Percentiles rank a stretch among this genome's conserved stretches.
phyloP scores from a whole-genome alignment of 2,329 filamentous ascomycete species.

The Ophiognomonia clavigignenti-juglandacearum region DNA sequence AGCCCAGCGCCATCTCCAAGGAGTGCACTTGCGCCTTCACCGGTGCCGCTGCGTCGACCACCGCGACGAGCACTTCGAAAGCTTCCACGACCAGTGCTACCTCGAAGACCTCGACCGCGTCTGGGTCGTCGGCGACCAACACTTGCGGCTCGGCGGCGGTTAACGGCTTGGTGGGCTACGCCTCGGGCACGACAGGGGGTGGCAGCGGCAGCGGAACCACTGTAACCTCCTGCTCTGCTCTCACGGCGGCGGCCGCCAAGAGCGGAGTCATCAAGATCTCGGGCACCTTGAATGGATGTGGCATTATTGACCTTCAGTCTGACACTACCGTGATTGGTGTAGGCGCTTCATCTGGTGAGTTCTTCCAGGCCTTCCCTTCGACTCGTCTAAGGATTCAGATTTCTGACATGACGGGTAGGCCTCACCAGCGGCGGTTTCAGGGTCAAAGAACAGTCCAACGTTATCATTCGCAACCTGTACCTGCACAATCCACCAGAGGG shows the following conservation, averaged over 20 bases:
- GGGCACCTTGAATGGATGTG: slow-evolving; percentile 36
- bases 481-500: slow-evolving; percentile 42
- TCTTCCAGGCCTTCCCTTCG: neutral
- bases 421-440: slow-evolving; percentile 42
- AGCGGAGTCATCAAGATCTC: slow-evolving; percentile 41
- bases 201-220: slow-evolving; percentile 38
- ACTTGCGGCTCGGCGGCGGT: slow-evolving; percentile 17
- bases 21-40: too few relatives aligned
- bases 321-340: slow-evolving; percentile 49
- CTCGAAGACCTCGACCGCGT: too few relatives aligned
- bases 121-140: slow-evolving; percentile 17
- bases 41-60: too few relatives aligned
- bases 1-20: too few relatives aligned
- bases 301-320: slow-evolving; percentile 38
- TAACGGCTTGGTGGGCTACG: slow-evolving; percentile 28
- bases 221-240: slow-evolving; percentile 37
- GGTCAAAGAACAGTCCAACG: slow-evolving; percentile 43
- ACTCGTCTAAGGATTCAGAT: neutral
- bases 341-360: slow-evolving; percentile 33
- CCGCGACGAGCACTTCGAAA: too few relatives aligned
- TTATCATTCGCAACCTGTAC: slow-evolving; percentile 53
- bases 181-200: slow-evolving; percentile 38
- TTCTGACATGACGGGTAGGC: slow-evolving; percentile 18
- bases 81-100: too few relatives aligned
- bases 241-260: slow-evolving; percentile 30